These are phyloP conservation scores for Aureobasidium leucospermi DNA, from an alignment of 2,329 filamentous ascomycete genomes.

Conservation along the genomic window DNA sequence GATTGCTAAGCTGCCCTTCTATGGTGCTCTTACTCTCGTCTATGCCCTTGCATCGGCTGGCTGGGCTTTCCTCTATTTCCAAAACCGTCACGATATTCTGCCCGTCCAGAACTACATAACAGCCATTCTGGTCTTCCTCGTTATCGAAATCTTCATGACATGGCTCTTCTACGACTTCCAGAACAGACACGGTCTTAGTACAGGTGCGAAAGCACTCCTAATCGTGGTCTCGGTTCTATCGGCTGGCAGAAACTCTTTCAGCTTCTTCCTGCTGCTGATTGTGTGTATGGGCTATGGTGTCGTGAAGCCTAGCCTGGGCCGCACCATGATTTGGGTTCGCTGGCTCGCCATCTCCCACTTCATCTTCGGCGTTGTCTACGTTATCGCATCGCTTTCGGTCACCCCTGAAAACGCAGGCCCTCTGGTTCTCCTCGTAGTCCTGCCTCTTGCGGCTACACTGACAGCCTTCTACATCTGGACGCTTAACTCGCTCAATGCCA, in stretches of 20 bases:
- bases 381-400: constrained; percentile 79
- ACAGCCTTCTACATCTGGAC: constrained; percentile 99
- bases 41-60: constrained; percentile 82
- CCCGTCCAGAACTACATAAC: constrained; percentile 99
- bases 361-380: constrained; percentile 88
- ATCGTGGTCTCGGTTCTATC: constrained; percentile 89
- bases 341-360: constrained; percentile 90
- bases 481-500: constrained; percentile 85
- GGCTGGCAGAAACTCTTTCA: constrained; percentile 91
- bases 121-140: constrained; percentile 86
- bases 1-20: constrained; percentile 95
- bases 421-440: constrained; percentile 83
- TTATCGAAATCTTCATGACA: constrained; percentile 94
- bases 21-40: constrained; percentile 85
- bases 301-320: constrained; percentile 85
- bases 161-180: constrained; percentile 99
- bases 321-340: constrained; percentile 89
- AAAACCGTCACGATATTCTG: constrained; percentile 87
- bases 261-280: constrained; percentile 94
- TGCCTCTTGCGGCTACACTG: constrained; percentile 83
- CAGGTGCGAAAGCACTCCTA: constrained; percentile 77
- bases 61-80: constrained; percentile 93
- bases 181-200: constrained; percentile 79
- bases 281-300: constrained; percentile 99
- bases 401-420: constrained; percentile 85